A percentile compares a stretch with the other conserved stretches of the same genome.
These are phyloP conservation scores for Aspergillus cejpii DNA, from an alignment of 2,329 filamentous ascomycete genomes.

Conservation along the genomic window DNA sequence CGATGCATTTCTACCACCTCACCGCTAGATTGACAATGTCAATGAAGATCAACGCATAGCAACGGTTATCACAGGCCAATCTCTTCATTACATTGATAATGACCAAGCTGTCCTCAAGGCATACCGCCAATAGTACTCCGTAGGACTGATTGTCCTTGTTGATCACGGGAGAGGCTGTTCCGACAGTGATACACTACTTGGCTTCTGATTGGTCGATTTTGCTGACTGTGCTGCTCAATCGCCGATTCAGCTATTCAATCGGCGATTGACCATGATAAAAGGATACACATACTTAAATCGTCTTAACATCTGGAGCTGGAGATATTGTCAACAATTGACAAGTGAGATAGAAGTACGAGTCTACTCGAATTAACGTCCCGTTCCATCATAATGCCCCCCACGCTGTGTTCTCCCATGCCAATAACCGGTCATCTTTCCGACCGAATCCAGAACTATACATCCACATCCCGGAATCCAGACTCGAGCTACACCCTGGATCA, in stretches of 20 bases:
- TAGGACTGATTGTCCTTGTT: not conserved
- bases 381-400: not conserved
- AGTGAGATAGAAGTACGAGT: too few species aligned
- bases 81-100: not conserved
- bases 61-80: not conserved
- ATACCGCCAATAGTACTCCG: not conserved
- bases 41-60: not conserved
- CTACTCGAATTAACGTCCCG: too few species aligned
- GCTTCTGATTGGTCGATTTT: not conserved
- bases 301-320: not conserved
- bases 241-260: not conserved
- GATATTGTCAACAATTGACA: too few species aligned
- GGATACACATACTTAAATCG: not conserved
- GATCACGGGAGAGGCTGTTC: not conserved
- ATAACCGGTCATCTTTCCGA: not conserved
- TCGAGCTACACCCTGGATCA: slow-evolving; percentile 14
- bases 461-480: not conserved
- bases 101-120: not conserved
- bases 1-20: too few species aligned
- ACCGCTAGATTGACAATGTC: not conserved
- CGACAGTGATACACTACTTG: too few species aligned
- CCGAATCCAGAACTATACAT: not conserved
- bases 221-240: not conserved
- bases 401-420: not conserved
- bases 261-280: not conserved